Evolutionary conservation across 2,329 filamentous ascomycete species (phyloP).

Genomic region (Diplodia mutila): DNA sequence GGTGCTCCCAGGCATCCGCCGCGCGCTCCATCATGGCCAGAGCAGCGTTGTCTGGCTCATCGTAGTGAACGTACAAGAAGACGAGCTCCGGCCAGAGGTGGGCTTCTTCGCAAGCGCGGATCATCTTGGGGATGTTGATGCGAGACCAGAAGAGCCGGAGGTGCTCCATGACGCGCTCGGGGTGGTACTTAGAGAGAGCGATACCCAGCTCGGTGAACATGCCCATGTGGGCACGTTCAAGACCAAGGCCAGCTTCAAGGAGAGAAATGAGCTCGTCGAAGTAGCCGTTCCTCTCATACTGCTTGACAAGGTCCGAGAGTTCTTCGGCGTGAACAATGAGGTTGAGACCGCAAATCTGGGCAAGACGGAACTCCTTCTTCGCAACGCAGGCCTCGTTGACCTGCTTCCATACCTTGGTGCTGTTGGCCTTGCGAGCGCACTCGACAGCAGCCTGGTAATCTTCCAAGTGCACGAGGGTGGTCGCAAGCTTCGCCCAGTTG

Average conservation of each 20-base stretch:
- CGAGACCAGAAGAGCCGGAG: constrained; percentile 97
- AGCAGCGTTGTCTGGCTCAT: constrained; percentile 96
- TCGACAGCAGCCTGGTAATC: constrained; percentile 98
- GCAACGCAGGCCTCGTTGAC: constrained; percentile 94
- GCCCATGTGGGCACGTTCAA: constrained; percentile 74
- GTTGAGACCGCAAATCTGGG: constrained; percentile 98
- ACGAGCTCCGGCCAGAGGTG: constrained; percentile 97
- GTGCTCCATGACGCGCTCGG: constrained; percentile 96
- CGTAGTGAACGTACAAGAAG: constrained; percentile 97
- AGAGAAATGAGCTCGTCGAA: constrained; percentile 97
- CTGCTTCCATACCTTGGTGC: constrained; percentile 98
- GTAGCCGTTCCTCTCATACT: constrained; percentile 96
- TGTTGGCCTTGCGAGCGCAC: constrained; percentile 97
- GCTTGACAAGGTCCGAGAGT: constrained; percentile 86
- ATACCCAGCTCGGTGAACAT: constrained; percentile 96
- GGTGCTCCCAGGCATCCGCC: constrained; percentile 97
- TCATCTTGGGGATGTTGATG: constrained; percentile 98
- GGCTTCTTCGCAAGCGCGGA: constrained; percentile 88
- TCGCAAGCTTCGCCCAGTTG: constrained; percentile 99
- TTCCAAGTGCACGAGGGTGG: constrained; percentile 92
- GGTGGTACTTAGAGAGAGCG: constrained; percentile 90
- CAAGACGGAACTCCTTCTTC: constrained; percentile 98
- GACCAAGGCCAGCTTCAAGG: constrained; percentile 89
- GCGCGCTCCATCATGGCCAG: constrained; percentile 97
- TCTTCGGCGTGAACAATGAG: constrained; percentile 97